These are phyloP conservation scores for Eucalyptus globulus DNA, from an alignment of 345 rosid species.

Conservation along the genomic window DNA sequence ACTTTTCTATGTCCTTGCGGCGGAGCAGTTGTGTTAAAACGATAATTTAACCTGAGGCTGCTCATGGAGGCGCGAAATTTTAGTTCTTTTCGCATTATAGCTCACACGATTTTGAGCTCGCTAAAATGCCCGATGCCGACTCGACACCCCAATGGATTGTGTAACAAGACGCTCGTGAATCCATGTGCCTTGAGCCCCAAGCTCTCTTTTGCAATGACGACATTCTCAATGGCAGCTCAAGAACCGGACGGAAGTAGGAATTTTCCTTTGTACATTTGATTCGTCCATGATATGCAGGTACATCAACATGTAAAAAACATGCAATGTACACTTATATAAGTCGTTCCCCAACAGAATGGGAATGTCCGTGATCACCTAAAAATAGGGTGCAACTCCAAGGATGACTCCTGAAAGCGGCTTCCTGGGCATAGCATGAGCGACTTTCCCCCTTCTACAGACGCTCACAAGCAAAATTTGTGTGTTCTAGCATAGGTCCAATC, in stretches of 20 bases:
- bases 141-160: background rate
- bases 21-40: background rate
- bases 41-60: background rate
- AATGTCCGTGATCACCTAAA: background rate
- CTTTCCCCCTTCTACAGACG: conserved; percentile 15
- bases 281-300: background rate
- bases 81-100: background rate
- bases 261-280: background rate
- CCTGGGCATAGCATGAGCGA: background rate
- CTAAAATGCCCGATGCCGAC: background rate
- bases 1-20: background rate
- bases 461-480: conserved; percentile 72
- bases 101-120: background rate
- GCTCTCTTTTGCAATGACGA: background rate
- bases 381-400: background rate
- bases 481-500: conserved; percentile 70
- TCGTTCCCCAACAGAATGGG: background rate
- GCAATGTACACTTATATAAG: background rate
- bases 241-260: background rate
- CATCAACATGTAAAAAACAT: background rate
- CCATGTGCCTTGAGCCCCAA: background rate
- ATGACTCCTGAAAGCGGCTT: background rate
- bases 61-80: background rate
- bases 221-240: background rate
- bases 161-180: background rate